A percentile compares a stretch with the other conserved stretches of the same genome.
Conservation (phyloP, 331 rosid genomes). For the Quercus tomentella region DNA sequence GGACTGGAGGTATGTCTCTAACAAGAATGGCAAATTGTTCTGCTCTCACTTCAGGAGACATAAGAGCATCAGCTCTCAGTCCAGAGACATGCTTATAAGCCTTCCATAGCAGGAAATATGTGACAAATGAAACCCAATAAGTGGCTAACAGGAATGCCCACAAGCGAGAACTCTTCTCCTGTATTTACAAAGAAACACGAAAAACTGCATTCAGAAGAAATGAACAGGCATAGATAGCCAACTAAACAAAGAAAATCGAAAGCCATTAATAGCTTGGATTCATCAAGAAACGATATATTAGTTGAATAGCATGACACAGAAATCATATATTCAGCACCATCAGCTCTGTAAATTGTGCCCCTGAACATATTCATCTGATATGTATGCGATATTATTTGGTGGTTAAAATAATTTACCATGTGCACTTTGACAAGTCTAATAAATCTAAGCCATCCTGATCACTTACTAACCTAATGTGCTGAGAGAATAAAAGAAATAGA, state of each 20-base stretch:
- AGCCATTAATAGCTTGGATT: not conserved
- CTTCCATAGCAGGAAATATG: conserved; percentile 72
- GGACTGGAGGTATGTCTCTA: conserved; percentile 74
- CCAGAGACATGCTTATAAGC: conserved; percentile 64
- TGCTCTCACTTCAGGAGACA: conserved; percentile 63
- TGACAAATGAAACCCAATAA: conserved; percentile 75
- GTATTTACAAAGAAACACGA: conserved; percentile 11
- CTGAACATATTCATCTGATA: not conserved
- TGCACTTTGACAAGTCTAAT: not conserved
- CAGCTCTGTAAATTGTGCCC: not conserved
- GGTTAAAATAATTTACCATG: not conserved
- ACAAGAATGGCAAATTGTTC: conserved; percentile 84
- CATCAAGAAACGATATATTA: not conserved
- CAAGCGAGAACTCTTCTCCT: conserved; percentile 59
- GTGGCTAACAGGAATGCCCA: conserved; percentile 75
- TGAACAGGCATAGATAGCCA: not conserved
- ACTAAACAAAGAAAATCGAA: not conserved
- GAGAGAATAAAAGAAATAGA: not conserved
- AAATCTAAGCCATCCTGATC: not conserved
- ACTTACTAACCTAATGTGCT: not conserved
- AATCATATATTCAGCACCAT: not conserved
- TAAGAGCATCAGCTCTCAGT: conserved; percentile 64
- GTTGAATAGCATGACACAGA: not conserved
- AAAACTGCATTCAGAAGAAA: not conserved
- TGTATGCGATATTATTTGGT: not conserved